Evolutionary conservation across 1,139 yeast species (phyloP), one percentile per base, ranked within the genome.

Genomic region (Geotrichum carabidarum): DNA sequence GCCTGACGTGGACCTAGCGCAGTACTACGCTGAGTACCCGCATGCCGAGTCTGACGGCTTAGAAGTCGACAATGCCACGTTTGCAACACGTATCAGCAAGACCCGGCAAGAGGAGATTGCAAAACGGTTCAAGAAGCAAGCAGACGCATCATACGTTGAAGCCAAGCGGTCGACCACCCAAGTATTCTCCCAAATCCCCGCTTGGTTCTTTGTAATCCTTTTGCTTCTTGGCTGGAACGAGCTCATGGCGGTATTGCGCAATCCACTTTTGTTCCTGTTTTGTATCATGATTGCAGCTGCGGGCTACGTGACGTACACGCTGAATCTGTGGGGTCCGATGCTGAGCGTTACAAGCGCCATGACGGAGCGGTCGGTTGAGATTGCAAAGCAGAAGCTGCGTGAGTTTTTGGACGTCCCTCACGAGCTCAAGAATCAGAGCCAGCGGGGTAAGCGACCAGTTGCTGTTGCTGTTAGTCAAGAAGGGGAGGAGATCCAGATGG

Each of bases 191-290:
- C 84, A 85, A 58, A 84, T 93, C 57, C 99, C 99, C 4, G 75
- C 83, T 63, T 94, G 86, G 74, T 80, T 93, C 58, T 89, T 88
- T 70, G 73, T 82, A 22, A 68, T 93, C 7, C 74, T 93, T 27
- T 70, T 86, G 2, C 82, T 87, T 7, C 75, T 93, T 35, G 99
- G 99, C 12, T 93, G 97, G 97, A 91, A 91, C 70, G 98, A 94
- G 74, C 86, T 93, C 63, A 80, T 90, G 86, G 86, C 95, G 8
- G 81, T 93, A 22, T 66, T 93, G 50, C 79, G 95, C 59, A 91
- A 88, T 68, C 99, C 99, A 32, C 66, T 86, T 27, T 77, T 59
- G 63, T 83, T 90, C 64, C 74, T 89, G 17, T 71, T 84, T 53
- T 64, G 81, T 8, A 60, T 80, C 9, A 65, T 90, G 50, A 61